phyloP scores from a whole-genome alignment of 768 basidiomycete genomes.

The Serpula lacrymans region DNA sequence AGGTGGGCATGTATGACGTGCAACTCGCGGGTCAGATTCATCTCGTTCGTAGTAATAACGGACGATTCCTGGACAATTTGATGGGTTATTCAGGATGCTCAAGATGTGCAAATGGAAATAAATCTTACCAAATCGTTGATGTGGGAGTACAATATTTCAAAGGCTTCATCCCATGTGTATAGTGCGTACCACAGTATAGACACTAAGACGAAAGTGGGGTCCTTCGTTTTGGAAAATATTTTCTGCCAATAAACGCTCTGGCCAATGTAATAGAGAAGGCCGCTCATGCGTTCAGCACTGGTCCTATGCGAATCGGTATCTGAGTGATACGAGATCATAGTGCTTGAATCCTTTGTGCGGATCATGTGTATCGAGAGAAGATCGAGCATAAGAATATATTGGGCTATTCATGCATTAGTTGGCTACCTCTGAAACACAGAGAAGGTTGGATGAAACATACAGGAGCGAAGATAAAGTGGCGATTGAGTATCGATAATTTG shows the following conservation, averaged over 20 bases:
- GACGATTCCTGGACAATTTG: conserved; percentile 37
- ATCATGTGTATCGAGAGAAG: conserved; percentile 54
- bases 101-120: background rate
- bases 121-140: conserved; percentile 46
- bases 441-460: conserved; percentile 21
- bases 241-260: conserved; percentile 31
- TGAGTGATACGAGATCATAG: conserved; percentile 30
- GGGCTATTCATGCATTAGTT: conserved; percentile 10
- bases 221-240: conserved; percentile 25
- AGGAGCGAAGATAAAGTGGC: conserved; percentile 33
- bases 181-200: conserved; percentile 56
- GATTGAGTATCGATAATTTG: conserved; percentile 50
- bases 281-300: conserved; percentile 23
- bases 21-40: conserved; percentile 47
- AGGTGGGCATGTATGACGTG: conserved; percentile 57
- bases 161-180: conserved; percentile 61
- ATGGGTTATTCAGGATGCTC: background rate
- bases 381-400: conserved; percentile 33
- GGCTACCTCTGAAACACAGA: background rate
- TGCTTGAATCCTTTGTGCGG: conserved; percentile 20
- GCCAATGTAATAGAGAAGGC: conserved; percentile 27
- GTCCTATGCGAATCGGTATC: conserved; percentile 4
- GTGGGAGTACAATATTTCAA: conserved; percentile 49
- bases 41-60: conserved; percentile 38
- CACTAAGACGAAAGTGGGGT: conserved; percentile 55